Conservation (phyloP, 2,329 filamentous ascomycete species). For the Aspergillus sergii region DNA sequence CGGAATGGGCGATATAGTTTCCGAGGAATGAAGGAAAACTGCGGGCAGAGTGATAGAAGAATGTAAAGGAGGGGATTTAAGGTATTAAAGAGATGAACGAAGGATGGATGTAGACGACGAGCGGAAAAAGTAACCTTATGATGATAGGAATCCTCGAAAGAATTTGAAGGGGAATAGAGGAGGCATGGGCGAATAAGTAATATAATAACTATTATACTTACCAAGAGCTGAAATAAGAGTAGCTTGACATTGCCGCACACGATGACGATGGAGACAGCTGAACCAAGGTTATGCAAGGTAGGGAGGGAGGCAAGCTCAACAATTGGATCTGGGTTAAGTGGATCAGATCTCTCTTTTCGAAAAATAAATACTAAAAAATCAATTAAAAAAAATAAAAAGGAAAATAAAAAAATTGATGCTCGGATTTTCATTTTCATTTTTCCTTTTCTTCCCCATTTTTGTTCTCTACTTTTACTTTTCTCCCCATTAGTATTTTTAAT, state of each 20-base stretch:
- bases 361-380: background rate
- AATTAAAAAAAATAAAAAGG: background rate
- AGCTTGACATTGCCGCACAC: conserved; percentile 27
- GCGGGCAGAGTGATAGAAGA: background rate
- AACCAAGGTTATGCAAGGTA: conserved; percentile 34
- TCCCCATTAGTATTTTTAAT: background rate
- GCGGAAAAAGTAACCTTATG: background rate
- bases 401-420: background rate
- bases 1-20: conserved; percentile 4
- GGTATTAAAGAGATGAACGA: conserved; percentile 5
- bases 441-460: background rate
- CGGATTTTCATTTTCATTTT: background rate
- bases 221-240: conserved; percentile 19
- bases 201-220: conserved; percentile 17
- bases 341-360: conserved; percentile 23
- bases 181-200: conserved; percentile 11
- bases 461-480: background rate
- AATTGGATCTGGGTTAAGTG: conserved; percentile 26
- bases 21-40: background rate
- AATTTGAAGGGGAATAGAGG: conserved; percentile 16
- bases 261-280: conserved; percentile 30
- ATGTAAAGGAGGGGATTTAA: conserved; percentile 7
- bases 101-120: background rate
- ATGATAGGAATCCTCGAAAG: conserved; percentile 5
- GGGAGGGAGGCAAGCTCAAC: conserved; percentile 23